phyloP scores from a whole-genome alignment of 495 filamentous ascomycete genomes.

The Penicillium dipodomyicola region DNA sequence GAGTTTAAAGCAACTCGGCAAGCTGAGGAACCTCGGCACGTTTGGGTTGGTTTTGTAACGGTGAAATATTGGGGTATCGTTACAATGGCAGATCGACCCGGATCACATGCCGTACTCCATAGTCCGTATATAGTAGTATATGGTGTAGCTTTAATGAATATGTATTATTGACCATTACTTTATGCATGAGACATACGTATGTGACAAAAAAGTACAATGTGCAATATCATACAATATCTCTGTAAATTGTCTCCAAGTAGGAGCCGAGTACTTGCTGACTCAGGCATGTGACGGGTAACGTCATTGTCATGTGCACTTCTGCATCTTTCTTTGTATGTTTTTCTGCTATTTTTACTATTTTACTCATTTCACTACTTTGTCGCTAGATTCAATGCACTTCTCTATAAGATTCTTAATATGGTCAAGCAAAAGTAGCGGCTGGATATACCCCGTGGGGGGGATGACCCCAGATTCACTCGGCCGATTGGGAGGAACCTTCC shows the following conservation, averaged over 20 bases:
- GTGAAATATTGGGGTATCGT: slow-evolving; percentile 21
- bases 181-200: background rate
- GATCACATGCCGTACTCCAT: slow-evolving; percentile 40
- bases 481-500: slow-evolving; percentile 9
- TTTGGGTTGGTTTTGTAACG: slow-evolving; percentile 28
- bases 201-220: background rate
- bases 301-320: slow-evolving; percentile 25
- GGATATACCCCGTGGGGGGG: slow-evolving; percentile 8
- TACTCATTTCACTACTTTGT: background rate
- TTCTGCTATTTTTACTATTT: background rate
- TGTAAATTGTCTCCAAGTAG: no score
- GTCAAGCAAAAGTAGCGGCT: background rate
- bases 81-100: slow-evolving; percentile 25
- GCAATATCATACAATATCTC: no score
- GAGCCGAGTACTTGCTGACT: slow-evolving; percentile 30
- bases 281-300: slow-evolving; percentile 35
- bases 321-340: background rate
- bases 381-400: background rate
- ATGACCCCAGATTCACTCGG: slow-evolving; percentile 11
- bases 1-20: slow-evolving; percentile 43
- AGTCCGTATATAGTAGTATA: no score
- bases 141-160: no score
- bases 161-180: no score
- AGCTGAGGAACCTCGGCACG: slow-evolving; percentile 46
- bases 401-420: background rate